phyloP scores from a whole-genome alignment of 208 protist genomes.

The Leptomonas pyrrhocoris region DNA sequence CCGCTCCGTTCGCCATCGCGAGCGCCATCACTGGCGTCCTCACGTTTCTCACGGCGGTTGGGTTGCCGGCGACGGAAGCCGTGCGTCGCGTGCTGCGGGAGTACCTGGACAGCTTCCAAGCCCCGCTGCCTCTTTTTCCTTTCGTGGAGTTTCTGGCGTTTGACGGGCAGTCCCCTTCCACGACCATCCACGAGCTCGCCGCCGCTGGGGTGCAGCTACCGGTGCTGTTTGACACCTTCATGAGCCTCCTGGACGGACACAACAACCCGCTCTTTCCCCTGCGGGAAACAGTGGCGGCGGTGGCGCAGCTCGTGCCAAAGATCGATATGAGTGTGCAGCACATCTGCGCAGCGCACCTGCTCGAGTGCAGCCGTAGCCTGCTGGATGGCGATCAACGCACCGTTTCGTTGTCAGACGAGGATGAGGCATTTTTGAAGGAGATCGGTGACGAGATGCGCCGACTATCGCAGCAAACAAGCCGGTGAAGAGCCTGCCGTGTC shows the following conservation, averaged over 20 bases:
- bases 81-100: conserved; percentile 64
- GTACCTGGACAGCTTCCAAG: conserved; percentile 66
- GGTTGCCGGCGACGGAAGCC: conserved; percentile 48
- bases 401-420: conserved; percentile 36
- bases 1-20: conserved; percentile 44
- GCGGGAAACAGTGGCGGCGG: conserved; percentile 40
- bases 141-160: conserved; percentile 74
- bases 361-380: conserved; percentile 68
- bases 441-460: conserved; percentile 36
- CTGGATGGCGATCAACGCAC: conserved; percentile 49
- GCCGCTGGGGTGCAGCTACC: conserved; percentile 47
- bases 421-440: conserved; percentile 38
- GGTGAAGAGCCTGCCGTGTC: neutral
- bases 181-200: conserved; percentile 42
- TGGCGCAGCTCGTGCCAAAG: conserved; percentile 45
- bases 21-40: conserved; percentile 54
- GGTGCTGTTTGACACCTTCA: conserved; percentile 57
- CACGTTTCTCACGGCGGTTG: conserved; percentile 58
- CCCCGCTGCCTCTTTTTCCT: conserved; percentile 62
- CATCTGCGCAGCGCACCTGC: conserved; percentile 58
- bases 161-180: conserved; percentile 29
- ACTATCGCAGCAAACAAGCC: conserved; percentile 8
- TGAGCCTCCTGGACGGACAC: conserved; percentile 51
- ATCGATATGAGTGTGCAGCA: conserved; percentile 41
- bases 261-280: conserved; percentile 36